Conservation (phyloP, 164 flowering plant genomes). For the Litsea cubeba region DNA sequence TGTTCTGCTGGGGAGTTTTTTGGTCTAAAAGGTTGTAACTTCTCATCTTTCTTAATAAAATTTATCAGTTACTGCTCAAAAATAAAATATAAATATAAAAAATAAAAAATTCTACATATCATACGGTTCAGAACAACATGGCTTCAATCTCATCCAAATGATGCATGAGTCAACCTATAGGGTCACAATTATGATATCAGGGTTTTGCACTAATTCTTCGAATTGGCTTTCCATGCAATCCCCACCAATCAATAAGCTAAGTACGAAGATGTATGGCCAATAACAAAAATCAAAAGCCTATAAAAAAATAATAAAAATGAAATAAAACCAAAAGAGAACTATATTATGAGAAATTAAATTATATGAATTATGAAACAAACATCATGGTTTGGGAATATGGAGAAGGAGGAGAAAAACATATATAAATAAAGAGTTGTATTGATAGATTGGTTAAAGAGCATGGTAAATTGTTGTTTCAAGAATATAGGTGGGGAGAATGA, state of each 20-base stretch:
- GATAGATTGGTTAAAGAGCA: no score
- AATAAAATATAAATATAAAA: no score
- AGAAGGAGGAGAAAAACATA: not conserved
- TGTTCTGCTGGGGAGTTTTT: no score
- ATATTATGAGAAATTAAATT: no score
- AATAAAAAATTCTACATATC: conserved; percentile 3
- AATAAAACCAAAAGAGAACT: no score
- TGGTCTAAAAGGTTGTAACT: no score
- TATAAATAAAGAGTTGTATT: not conserved
- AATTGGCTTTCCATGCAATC: conserved; percentile 93
- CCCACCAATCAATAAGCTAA: conserved; percentile 86
- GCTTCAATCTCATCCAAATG: conserved; percentile 89
- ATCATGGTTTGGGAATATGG: not conserved
- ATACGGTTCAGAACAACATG: conserved; percentile 79
- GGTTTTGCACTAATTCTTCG: conserved; percentile 84
- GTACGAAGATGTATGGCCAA: conserved; percentile 49
- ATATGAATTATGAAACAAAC: no score
- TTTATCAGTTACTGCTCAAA: no score
- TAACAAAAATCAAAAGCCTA: not conserved
- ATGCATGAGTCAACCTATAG: conserved; percentile 95
- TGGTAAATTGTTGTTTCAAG: not conserved
- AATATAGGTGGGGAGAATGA: no score
- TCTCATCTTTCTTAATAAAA: no score
- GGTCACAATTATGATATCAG: conserved; percentile 95
- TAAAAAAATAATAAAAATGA: no score